phyloP scores from a whole-genome alignment of 495 filamentous ascomycete genomes.

The Aspergillus leporis region DNA sequence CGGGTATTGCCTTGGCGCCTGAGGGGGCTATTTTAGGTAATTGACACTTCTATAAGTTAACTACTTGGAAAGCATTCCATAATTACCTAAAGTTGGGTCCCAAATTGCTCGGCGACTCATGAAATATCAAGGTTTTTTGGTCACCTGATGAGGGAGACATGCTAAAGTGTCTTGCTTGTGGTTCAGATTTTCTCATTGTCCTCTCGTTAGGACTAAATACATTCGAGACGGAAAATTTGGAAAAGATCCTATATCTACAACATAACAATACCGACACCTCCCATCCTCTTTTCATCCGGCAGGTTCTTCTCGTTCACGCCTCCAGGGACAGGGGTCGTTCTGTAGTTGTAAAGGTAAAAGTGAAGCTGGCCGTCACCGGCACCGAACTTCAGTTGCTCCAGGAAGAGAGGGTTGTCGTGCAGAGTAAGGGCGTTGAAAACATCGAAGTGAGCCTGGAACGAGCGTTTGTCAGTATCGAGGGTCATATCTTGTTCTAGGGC shows the following conservation, averaged over 20 bases:
- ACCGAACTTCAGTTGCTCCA: slow-evolving; percentile 90
- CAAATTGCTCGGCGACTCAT: slow-evolving; percentile 43
- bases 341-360: slow-evolving; percentile 97
- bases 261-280: slow-evolving; percentile 89
- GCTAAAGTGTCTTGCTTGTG: background rate
- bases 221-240: slow-evolving; percentile 2
- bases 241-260: slow-evolving; percentile 43
- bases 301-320: slow-evolving; percentile 78
- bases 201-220: slow-evolving; percentile 1
- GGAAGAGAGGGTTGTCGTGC: slow-evolving; percentile 90
- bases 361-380: slow-evolving; percentile 91
- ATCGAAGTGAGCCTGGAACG: slow-evolving; percentile 70
- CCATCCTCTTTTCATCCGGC: slow-evolving; percentile 70
- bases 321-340: slow-evolving; percentile 74
- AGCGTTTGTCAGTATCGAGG: background rate
- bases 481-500: background rate
- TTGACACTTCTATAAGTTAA: background rate
- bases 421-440: slow-evolving; percentile 95
- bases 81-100: background rate
- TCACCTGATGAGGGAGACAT: slow-evolving; percentile 9
- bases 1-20: slow-evolving; percentile 20
- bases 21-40: slow-evolving; percentile 11
- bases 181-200: slow-evolving; percentile 5
- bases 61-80: background rate
- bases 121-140: background rate